Percentiles rank a stretch among this genome's conserved stretches.
phyloP scores from a whole-genome alignment of 495 filamentous ascomycete species.

The Sordaria brevicollis region DNA sequence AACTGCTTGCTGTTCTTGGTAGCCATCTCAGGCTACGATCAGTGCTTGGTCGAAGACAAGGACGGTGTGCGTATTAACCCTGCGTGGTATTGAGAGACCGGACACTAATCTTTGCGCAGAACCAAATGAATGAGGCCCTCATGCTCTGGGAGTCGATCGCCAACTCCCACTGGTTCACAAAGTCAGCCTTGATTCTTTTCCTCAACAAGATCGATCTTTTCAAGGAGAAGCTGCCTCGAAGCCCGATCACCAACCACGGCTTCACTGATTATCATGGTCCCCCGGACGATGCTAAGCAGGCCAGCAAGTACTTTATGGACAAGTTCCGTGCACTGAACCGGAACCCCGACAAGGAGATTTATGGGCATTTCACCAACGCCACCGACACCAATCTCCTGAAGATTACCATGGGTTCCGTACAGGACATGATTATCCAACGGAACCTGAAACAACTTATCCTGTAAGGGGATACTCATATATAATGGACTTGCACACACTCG shows the following conservation, averaged over 20 bases:
- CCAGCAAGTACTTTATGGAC: conserved; percentile 78
- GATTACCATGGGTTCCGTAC: conserved; percentile 93
- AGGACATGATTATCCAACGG: conserved; percentile 98
- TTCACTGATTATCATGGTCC: conserved; percentile 80
- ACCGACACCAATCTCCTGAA: conserved; percentile 93
- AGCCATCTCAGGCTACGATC: conserved; percentile 93
- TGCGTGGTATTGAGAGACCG: background rate
- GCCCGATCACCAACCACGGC: conserved; percentile 71
- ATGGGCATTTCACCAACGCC: conserved; percentile 88
- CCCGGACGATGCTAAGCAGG: conserved; percentile 43
- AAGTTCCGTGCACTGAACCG: conserved; percentile 82
- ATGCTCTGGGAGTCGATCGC: conserved; percentile 97
- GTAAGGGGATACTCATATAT: conserved; percentile 37
- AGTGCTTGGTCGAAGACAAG: conserved; percentile 94
- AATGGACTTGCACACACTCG: background rate
- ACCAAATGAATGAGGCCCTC: conserved; percentile 99
- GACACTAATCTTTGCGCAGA: conserved; percentile 45
- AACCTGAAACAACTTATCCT: conserved; percentile 92
- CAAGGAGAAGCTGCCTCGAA: conserved; percentile 72
- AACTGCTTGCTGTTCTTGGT: conserved; percentile 89
- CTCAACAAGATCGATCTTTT: conserved; percentile 99
- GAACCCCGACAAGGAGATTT: conserved; percentile 78
- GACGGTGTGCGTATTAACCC: conserved; percentile 62
- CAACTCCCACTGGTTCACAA: conserved; percentile 96
- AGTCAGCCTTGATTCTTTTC: conserved; percentile 93